phyloP scores from a whole-genome alignment of 441 rosid species.

The Syzygium malaccense region DNA sequence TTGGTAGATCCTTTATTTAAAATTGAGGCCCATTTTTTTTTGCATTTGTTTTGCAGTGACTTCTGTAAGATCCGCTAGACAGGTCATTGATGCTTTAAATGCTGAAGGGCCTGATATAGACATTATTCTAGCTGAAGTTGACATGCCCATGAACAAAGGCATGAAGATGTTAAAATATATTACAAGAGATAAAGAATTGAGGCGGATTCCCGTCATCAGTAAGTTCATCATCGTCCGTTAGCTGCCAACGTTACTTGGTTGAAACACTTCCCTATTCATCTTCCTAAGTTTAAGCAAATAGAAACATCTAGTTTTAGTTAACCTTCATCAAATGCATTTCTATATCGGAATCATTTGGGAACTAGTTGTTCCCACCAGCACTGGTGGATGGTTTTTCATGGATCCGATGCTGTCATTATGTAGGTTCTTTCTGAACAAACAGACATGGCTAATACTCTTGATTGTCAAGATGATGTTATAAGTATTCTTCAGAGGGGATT shows the following conservation, averaged over 20 bases:
- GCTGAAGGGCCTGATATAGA: constrained; percentile 96
- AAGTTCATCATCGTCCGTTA: constrained; percentile 18
- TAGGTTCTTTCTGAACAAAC: not conserved
- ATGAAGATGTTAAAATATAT: constrained; percentile 93
- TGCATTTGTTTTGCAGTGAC: constrained; percentile 52
- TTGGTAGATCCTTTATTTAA: not conserved
- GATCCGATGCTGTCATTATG: not conserved
- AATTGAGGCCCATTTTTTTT: not conserved
- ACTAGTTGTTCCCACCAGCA: not conserved
- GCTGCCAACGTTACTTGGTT: not conserved
- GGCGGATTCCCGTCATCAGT: constrained; percentile 94
- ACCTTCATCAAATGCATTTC: not conserved
- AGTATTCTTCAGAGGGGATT: not conserved
- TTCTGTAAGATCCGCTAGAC: constrained; percentile 83
- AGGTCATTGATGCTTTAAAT: constrained; percentile 90
- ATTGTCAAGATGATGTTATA: not conserved
- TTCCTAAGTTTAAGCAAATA: not conserved
- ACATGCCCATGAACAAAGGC: constrained; percentile 95
- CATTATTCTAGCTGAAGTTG: constrained; percentile 90
- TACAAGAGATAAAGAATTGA: constrained; percentile 68
- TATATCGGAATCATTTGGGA: not conserved
- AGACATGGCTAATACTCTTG: not conserved
- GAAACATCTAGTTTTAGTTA: not conserved
- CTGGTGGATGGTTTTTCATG: not conserved
- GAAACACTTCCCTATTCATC: constrained; percentile 2